Evolutionary conservation across 257 asterid species (phyloP).

Genomic region (Striga asiatica): DNA sequence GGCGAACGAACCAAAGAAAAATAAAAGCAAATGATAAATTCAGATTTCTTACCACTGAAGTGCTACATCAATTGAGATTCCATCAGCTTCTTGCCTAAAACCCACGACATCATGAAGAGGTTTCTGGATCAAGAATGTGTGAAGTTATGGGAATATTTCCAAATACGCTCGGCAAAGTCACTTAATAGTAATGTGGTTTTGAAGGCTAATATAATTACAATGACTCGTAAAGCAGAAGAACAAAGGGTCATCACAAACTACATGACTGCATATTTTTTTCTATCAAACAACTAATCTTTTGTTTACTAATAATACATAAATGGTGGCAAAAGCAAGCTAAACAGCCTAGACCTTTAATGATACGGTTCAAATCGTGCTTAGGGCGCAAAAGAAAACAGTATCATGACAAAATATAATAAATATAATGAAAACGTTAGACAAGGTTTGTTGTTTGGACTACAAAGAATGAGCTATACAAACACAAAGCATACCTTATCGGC

Average conservation of each 20-base stretch:
- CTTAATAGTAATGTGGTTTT: no score
- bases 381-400: no score
- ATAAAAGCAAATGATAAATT: slow-evolving; percentile 4
- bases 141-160: background rate
- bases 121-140: slow-evolving; percentile 37
- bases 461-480: background rate
- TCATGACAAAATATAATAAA: background rate
- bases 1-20: background rate
- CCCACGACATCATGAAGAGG: slow-evolving; percentile 83
- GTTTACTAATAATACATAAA: background rate
- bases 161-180: no score
- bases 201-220: no score
- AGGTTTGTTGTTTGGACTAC: background rate
- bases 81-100: slow-evolving; percentile 66
- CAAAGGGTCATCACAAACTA: no score
- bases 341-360: background rate
- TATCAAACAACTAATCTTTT: background rate
- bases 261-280: background rate
- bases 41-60: slow-evolving; percentile 59
- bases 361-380: no score
- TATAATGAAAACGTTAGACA: background rate
- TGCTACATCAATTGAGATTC: slow-evolving; percentile 59
- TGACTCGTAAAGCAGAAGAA: no score
- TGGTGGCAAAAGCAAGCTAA: background rate
- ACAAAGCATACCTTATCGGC: slow-evolving; percentile 64